A percentile compares a stretch with the other conserved stretches of the same genome.
These are phyloP conservation scores for Xylaria sp. DNA, from an alignment of 2,329 filamentous ascomycete genomes.

Conservation along the genomic window DNA sequence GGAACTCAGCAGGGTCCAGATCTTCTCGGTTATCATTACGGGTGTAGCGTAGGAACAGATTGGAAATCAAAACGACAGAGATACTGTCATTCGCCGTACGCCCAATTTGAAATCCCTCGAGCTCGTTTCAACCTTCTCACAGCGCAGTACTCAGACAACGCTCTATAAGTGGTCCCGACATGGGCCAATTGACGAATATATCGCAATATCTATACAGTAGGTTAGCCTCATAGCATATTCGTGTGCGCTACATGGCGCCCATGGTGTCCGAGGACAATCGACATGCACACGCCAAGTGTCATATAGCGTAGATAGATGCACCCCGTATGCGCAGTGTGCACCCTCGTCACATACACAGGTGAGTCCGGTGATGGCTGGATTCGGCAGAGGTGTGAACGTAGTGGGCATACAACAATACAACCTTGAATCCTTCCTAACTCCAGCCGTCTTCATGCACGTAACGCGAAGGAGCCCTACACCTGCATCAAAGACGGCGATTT, in stretches of 20 bases:
- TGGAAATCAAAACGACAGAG: slow-evolving; percentile 4
- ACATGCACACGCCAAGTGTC: too few species aligned
- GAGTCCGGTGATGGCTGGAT: not conserved
- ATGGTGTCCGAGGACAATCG: too few species aligned
- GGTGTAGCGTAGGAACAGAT: slow-evolving; percentile 12
- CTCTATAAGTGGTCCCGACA: not conserved
- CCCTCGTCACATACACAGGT: not conserved
- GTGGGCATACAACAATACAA: not conserved
- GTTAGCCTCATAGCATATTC: too few species aligned
- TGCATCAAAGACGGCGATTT: slow-evolving; percentile 18
- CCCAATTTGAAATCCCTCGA: slow-evolving; percentile 14
- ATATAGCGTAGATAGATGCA: too few species aligned
- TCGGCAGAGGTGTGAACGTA: slow-evolving; percentile 11
- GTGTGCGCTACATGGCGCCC: too few species aligned
- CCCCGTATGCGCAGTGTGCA: too few species aligned
- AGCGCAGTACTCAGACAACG: not conserved
- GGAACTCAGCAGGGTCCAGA: slow-evolving; percentile 21
- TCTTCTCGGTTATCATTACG: slow-evolving; percentile 29
- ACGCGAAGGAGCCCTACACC: slow-evolving; percentile 24
- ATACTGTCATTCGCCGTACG: not conserved
- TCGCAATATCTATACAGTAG: not conserved
- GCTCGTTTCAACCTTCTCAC: not conserved
- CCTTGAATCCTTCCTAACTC: slow-evolving; percentile 10
- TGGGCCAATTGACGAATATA: not conserved
- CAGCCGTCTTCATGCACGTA: slow-evolving; percentile 23